Evolutionary conservation across 768 basidiomycete species (phyloP), one percentile per base, ranked within the genome.

Genomic region (Leccinum rimulosum): DNA sequence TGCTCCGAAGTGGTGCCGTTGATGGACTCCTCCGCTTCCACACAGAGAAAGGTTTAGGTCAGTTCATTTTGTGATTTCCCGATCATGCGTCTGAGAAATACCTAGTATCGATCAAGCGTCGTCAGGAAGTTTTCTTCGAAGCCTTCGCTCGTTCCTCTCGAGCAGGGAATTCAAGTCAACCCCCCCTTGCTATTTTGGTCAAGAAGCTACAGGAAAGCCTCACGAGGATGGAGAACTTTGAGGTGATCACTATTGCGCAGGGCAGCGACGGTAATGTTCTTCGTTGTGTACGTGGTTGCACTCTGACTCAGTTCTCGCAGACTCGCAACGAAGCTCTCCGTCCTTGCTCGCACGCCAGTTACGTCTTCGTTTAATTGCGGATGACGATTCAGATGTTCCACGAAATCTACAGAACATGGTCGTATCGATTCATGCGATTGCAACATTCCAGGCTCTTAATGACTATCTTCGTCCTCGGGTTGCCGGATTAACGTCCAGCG

Each of bases 361-460:
- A 49, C 89, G 95, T 9, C 84, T 98, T 12, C 88, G 93, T 22
- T 77, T 99, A 15, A 82, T 92, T n/a, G 93, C 95, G 1, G 88
- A 88, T 10, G 93, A 97, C 54, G 92, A 91, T 35, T 85, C 90
- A 0, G 94, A 95, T 64, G 83, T 96, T 22, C 96, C 97, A 17
- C 86, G 88, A 56, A 88, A 83, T 68, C 77, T 92, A 33, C 89
- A 89, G 67, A 95, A 93, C 64, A 91, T 98, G 68, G 92, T 94
- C 38, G 92, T 98, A 22, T 98, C 95, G 7, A 98, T 98, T 61
- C 96, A 98, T 70, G 96, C 95, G 6, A 97, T 98, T 61, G 96
- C 97, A 1, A 98, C 95, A 1, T 94, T 98, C 82, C 94, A 97
- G 71, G 95, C 96, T 1, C 81, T 98, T 31, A 93, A 97, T 68